A percentile compares a stretch with the other conserved stretches of the same genome.
These are phyloP conservation scores for Plasmodium yoelii DNA, from an alignment of 169 alveolate genomes.

Conservation along the genomic window DNA sequence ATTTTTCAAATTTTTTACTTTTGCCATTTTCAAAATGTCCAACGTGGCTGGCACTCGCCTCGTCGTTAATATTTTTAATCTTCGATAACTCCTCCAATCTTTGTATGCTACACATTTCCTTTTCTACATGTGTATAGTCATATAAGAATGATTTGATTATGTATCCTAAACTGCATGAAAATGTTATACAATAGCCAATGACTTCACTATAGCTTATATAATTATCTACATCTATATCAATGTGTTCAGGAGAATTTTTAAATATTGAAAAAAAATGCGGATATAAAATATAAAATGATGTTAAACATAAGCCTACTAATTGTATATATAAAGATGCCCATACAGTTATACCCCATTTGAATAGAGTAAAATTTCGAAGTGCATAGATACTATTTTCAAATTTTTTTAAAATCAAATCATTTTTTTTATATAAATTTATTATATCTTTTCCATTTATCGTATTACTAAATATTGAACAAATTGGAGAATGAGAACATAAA, in stretches of 20 bases:
- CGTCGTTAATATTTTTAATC: neutral
- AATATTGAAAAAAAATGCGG: slow-evolving; percentile 8
- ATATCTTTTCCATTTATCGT: slow-evolving; percentile 78
- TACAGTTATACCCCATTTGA: slow-evolving; percentile 44
- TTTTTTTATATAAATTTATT: slow-evolving; percentile 72
- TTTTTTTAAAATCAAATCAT: neutral
- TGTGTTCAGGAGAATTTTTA: neutral
- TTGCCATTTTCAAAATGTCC: too few species aligned
- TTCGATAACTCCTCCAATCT: slow-evolving; percentile 58
- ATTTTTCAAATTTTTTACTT: too few species aligned
- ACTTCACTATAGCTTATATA: neutral
- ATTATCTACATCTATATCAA: neutral
- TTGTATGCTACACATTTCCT: slow-evolving; percentile 81
- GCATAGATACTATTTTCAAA: slow-evolving; percentile 4
- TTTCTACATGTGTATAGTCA: slow-evolving; percentile 75
- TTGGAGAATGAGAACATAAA: slow-evolving; percentile 76
- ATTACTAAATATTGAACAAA: slow-evolving; percentile 79
- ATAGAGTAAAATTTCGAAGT: slow-evolving; percentile 27
- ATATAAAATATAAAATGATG: slow-evolving; percentile 47
- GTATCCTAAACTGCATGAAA: slow-evolving; percentile 47
- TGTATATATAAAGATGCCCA: slow-evolving; percentile 73
- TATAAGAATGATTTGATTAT: slow-evolving; percentile 28
- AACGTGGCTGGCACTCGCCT: too few species aligned
- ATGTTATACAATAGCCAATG: slow-evolving; percentile 51
- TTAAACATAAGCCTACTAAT: slow-evolving; percentile 11